Evolutionary conservation across 2,329 filamentous ascomycete genomes (phyloP), one percentile per base, ranked within the genome.

Genomic region (Cephalotrichum gorgonifer): DNA sequence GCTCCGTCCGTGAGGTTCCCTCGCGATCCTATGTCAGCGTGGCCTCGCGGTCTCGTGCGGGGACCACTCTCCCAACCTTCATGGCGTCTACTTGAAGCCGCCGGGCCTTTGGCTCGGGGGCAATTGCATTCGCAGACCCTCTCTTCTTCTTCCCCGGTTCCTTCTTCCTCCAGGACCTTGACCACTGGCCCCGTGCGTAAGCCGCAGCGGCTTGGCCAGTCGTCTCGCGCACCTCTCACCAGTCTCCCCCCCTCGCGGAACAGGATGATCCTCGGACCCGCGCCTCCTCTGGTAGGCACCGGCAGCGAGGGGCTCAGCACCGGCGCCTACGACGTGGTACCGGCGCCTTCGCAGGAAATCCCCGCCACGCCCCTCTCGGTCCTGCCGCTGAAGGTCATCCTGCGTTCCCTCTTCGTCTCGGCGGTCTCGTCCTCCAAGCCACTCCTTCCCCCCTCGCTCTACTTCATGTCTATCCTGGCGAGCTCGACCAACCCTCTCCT

Each of bases 371-470:
- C 81, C 2, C 72, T 89, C 22, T 78, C 82, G 0, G 73, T 85
- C 38, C 72, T 89, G 31, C 84, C 86, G 1, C 67, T 87, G 3
- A 72, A 70, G 50, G 79, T 78, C 51, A 71, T 90, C 33, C 63
- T 89, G 17, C 81, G 86, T 51, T 86, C 83, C 8, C 76, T 87
- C 50, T 71, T 79, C 54, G 85, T 85, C 48, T 85, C 78, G 6
- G 74, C 76, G 31, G 75, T 89, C 52, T 88, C 86, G 0, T 86
- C 83, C 1, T 87, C 84, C 1, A 80, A 71, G 2, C 20, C 83
- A 4, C 76, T 95, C 4, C 76, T 95, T 2, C 69, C 71, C 2
- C 82, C 86, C 0, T 89, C 85, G 7, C 72, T 93, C 43, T 73
- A 73, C 48, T 63, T 85, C 51, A 84, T 94, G 67, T 76, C 73